These are phyloP conservation scores for Jatropha podagrica DNA, from an alignment of 441 rosid species.

Conservation along the genomic window DNA sequence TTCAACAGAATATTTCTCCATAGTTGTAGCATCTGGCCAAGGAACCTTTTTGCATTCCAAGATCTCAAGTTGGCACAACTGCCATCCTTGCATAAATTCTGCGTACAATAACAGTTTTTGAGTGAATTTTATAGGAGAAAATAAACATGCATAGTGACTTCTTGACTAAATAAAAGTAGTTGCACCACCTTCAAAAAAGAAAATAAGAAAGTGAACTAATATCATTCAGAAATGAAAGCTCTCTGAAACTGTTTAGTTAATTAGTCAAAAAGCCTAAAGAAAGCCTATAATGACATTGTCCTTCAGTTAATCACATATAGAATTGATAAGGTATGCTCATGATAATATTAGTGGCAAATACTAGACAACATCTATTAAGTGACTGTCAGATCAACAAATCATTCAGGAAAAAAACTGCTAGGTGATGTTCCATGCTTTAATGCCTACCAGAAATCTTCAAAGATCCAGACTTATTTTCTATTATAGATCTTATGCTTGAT, in stretches of 20 bases:
- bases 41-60: slow-evolving; percentile 72
- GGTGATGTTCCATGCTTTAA: not conserved
- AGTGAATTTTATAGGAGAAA: slow-evolving; percentile 6
- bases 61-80: slow-evolving; percentile 80
- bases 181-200: not conserved
- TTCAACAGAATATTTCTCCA: slow-evolving; percentile 51
- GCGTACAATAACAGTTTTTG: slow-evolving; percentile 27
- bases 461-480: not conserved
- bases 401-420: slow-evolving; percentile 6
- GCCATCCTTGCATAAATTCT: slow-evolving; percentile 72
- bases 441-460: not conserved
- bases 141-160: too few relatives aligned
- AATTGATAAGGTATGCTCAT: not conserved
- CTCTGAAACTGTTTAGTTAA: not conserved
- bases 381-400: not conserved
- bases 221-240: not conserved
- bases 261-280: not conserved
- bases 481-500: slow-evolving; percentile 11
- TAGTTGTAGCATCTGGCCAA: slow-evolving; percentile 60
- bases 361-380: not conserved
- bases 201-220: not conserved
- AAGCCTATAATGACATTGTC: not conserved
- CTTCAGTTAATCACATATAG: not conserved
- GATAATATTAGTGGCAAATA: not conserved
- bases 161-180: slow-evolving; percentile 1